Evolutionary conservation across 2,329 filamentous ascomycete genomes (phyloP).

Genomic region (Graphium sp.): DNA sequence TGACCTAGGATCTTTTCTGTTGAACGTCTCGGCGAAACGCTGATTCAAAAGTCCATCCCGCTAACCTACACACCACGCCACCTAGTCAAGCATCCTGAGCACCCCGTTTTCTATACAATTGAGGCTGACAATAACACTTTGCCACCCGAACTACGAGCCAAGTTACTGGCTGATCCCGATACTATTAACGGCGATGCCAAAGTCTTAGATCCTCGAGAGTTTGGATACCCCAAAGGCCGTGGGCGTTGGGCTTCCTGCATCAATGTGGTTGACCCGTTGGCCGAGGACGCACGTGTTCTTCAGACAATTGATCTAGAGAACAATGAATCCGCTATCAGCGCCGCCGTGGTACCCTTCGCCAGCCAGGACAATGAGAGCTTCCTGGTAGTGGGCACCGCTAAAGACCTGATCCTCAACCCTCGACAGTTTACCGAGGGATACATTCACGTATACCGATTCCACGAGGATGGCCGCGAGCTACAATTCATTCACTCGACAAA

Average conservation of each 20-base stretch:
- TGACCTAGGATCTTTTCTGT: constrained; percentile 66
- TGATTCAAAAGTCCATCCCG: constrained; percentile 73
- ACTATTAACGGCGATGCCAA: constrained; percentile 57
- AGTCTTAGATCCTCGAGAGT: constrained; percentile 60
- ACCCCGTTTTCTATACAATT: constrained; percentile 83
- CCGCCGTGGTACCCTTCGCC: constrained; percentile 69
- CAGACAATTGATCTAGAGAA: constrained; percentile 69
- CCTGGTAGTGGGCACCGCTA: constrained; percentile 85
- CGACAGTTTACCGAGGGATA: constrained; percentile 63
- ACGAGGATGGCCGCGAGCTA: constrained; percentile 70
- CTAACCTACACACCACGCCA: constrained; percentile 82
- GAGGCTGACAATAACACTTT: constrained; percentile 88
- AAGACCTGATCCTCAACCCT: constrained; percentile 70
- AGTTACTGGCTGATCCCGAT: constrained; percentile 55
- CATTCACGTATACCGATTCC: constrained; percentile 83
- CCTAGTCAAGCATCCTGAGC: constrained; percentile 74
- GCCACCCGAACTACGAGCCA: constrained; percentile 58
- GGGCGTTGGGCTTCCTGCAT: constrained; percentile 95
- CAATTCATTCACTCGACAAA: constrained; percentile 96
- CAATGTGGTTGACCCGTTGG: constrained; percentile 72
- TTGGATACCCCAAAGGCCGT: constrained; percentile 71
- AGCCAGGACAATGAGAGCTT: constrained; percentile 82
- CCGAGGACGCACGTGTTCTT: constrained; percentile 38
- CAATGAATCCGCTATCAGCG: constrained; percentile 83
- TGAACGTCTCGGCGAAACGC: constrained; percentile 68